Conservation (phyloP, 2,329 filamentous ascomycete species). For the Plectosphaerella cucumerina region DNA sequence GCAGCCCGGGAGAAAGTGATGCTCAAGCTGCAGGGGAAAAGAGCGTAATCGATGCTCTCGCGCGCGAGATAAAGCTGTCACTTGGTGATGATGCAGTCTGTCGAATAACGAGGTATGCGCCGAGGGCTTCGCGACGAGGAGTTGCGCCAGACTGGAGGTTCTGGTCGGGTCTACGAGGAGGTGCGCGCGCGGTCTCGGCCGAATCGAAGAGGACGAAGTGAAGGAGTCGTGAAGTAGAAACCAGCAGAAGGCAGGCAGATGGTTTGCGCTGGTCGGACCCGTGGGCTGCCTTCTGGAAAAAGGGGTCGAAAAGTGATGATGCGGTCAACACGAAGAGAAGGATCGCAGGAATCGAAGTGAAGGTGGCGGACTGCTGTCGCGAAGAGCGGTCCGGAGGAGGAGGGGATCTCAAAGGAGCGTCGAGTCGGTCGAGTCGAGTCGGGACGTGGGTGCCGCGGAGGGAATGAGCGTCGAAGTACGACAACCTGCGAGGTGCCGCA, state of each 20-base stretch:
- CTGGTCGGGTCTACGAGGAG: too few species aligned
- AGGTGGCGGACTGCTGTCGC: constrained; percentile 4
- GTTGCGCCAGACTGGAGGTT: too few species aligned
- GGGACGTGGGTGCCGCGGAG: neutral
- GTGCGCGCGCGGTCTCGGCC: too few species aligned
- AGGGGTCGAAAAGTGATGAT: constrained; percentile 8
- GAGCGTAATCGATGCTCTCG: too few species aligned
- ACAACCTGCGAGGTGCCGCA: constrained; percentile 1
- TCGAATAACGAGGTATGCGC: too few species aligned
- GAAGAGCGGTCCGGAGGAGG: neutral
- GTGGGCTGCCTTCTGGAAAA: constrained; percentile 1
- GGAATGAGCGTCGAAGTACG: constrained; percentile 4
- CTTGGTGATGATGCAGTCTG: too few species aligned
- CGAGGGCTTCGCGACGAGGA: too few species aligned
- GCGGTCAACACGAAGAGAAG: constrained; percentile 13
- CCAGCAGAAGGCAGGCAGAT: constrained; percentile 2
- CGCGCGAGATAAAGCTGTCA: too few species aligned
- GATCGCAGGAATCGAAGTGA: constrained; percentile 7
- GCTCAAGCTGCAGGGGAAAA: neutral
- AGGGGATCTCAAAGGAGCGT: constrained; percentile 14
- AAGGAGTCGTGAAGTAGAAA: neutral
- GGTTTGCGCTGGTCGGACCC: neutral
- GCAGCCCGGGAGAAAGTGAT: neutral
- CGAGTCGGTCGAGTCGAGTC: constrained; percentile 13
- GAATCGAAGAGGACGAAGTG: neutral